Evolutionary conservation across 2,329 filamentous ascomycete genomes (phyloP).

Genomic region (Sporothrix pseudoabietina): DNA sequence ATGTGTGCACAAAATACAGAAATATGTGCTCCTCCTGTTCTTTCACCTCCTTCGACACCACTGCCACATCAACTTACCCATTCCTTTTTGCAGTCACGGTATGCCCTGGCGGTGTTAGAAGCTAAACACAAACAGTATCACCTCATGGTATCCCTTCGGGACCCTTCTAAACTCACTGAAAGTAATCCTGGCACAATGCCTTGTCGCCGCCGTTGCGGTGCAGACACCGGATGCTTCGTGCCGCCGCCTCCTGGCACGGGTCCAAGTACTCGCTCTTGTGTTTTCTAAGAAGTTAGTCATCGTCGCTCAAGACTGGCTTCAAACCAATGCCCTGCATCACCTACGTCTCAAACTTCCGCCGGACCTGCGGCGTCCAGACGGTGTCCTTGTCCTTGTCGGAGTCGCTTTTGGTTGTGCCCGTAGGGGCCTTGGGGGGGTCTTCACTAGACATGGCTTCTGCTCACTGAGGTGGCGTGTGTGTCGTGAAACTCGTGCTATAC

Average conservation of each 20-base stretch:
- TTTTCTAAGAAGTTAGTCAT: conserved; percentile 62
- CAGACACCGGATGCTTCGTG: conserved; percentile 82
- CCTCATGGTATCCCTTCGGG: neutral
- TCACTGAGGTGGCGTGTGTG: neutral
- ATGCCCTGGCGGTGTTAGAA: conserved; percentile 62
- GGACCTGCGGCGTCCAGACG: conserved; percentile 59
- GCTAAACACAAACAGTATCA: too few species aligned
- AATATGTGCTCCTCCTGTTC: neutral
- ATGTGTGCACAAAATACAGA: neutral
- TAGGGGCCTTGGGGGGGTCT: neutral
- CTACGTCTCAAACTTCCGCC: conserved; percentile 66
- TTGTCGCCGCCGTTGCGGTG: conserved; percentile 85
- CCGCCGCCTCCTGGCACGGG: conserved; percentile 90
- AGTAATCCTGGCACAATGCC: conserved; percentile 91
- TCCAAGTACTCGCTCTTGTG: conserved; percentile 87
- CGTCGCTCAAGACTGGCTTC: neutral
- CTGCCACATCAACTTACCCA: conserved; percentile 64
- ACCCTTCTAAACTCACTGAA: conserved; percentile 63
- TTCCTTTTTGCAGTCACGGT: conserved; percentile 90
- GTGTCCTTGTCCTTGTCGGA: neutral
- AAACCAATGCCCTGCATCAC: conserved; percentile 33
- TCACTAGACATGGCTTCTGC: conserved; percentile 8
- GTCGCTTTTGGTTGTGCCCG: neutral
- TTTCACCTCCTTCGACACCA: too few species aligned
- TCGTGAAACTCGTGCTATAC: neutral